Evolutionary conservation across 1,284 basidiomycete genomes (phyloP), one percentile per base, ranked within the genome.

Genomic region (Cryptococcus sp.): DNA sequence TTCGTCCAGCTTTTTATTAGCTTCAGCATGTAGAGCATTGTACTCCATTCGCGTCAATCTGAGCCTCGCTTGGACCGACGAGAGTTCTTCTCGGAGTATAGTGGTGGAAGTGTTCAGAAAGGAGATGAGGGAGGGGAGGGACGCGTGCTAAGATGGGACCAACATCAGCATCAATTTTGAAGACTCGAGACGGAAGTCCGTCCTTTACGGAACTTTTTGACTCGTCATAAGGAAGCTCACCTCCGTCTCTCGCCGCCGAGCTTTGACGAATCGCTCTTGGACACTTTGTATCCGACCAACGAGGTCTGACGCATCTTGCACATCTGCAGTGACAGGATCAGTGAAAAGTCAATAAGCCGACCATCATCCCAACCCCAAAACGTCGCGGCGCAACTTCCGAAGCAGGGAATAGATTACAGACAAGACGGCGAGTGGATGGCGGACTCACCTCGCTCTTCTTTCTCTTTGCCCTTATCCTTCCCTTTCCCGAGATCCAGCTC

Each of bases 121-220:
- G 3, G 52, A 56, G 50, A 77, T 72, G 16, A 73, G 54, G 3
- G 67, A 65, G 7, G 71, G 67, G 5, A 75, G 58, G 41, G 72
- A 72, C 1, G 69, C 56, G 41, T 66, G 66, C 67, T 72, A 57
- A 13, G 15, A 22, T 41, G 25, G 13, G n/a, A 15, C 13, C 5
- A 3, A 19, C 8, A n/a, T 19, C 8, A 45, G 42, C 42, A 45
- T 38, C 20, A 13, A 25, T 19, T 27, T 22, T 27, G 52, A 42
- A 52, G 49, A 17, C 17, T 17, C 25, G n/a, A 50, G 3, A 19
- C 39, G 30, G 13, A 35, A 10, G 7, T 35, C 30, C 30, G 8
- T 13, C 30, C 2, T 5, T 35, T 35, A 22, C n/a, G 22, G 22
- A 23, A 17, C 5, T 23, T 40, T 17, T 52, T 48, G 40, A 48